These are phyloP conservation scores for Physcomitrium patens DNA, from an alignment of 225 moss, liverwort and hornwort species.

Conservation along the genomic window DNA sequence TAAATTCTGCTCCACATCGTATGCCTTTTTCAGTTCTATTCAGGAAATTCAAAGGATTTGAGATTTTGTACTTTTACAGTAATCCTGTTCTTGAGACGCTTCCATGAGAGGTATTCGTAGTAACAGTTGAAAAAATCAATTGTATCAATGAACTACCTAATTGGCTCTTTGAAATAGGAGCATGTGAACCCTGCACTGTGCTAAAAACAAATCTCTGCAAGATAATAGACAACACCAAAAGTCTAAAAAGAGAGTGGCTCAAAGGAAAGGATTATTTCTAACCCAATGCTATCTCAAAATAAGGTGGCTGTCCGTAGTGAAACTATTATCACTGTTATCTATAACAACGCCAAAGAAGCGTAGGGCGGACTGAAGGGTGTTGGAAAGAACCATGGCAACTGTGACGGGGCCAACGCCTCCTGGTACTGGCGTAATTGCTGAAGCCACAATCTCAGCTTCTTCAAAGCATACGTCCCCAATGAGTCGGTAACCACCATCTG, in stretches of 20 bases:
- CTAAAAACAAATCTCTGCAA: conserved; percentile 3
- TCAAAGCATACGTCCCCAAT: conserved; percentile 93
- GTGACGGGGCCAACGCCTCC: conserved; percentile 97
- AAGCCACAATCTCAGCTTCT: conserved; percentile 85
- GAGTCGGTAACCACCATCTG: conserved; percentile 80
- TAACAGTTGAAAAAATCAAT: conserved; percentile 22
- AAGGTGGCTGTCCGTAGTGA: conserved; percentile 44
- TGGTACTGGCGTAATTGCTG: conserved; percentile 89
- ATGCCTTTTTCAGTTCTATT: too few relatives aligned
- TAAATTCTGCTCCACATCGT: too few relatives aligned
- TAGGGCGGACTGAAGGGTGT: conserved; percentile 62
- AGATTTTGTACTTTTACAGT: too few relatives aligned
- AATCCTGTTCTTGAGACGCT: neutral
- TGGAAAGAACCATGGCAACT: conserved; percentile 88
- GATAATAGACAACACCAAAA: conserved; percentile 2
- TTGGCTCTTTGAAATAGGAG: conserved; percentile 18
- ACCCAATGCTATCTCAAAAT: conserved; percentile 34
- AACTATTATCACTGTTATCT: conserved; percentile 42
- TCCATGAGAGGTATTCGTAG: conserved; percentile 10
- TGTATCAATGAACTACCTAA: conserved; percentile 15
- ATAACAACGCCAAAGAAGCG: conserved; percentile 49
- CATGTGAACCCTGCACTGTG: conserved; percentile 1
- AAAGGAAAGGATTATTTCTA: neutral
- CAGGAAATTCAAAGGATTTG: too few relatives aligned
- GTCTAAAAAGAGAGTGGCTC: conserved; percentile 2